A percentile compares a stretch with the other conserved stretches of the same genome.
Evolutionary conservation across 1,284 basidiomycete species (phyloP).

Genomic region (Macrocystidia cucumis): DNA sequence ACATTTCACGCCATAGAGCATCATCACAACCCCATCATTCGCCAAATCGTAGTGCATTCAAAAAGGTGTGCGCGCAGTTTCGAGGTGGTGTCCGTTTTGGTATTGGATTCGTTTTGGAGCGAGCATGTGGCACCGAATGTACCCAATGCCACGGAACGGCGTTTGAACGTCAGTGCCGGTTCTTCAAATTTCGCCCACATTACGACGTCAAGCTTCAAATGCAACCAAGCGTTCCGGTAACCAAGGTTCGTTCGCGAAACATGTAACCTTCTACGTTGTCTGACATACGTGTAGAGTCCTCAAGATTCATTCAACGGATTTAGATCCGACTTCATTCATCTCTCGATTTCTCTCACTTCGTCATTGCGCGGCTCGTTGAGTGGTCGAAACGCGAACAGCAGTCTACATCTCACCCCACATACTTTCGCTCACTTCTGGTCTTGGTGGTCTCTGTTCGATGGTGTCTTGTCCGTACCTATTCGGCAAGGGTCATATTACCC

Average conservation of each 20-base stretch:
- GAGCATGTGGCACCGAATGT: constrained; percentile 80
- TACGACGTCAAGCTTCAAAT: constrained; percentile 69
- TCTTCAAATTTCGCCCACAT: constrained; percentile 82
- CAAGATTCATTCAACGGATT: constrained; percentile 86
- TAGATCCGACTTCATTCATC: constrained; percentile 92
- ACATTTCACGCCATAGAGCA: constrained; percentile 3
- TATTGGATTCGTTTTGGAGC: constrained; percentile 79
- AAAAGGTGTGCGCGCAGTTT: constrained; percentile 74
- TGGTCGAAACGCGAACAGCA: constrained; percentile 40
- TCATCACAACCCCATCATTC: constrained; percentile 1
- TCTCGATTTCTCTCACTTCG: constrained; percentile 83
- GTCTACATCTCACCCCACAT: constrained; percentile 83
- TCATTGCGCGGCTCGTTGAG: constrained; percentile 26
- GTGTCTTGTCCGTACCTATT: constrained; percentile 76
- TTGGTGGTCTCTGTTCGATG: constrained; percentile 88
- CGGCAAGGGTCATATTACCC: constrained; percentile 84
- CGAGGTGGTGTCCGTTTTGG: constrained; percentile 90
- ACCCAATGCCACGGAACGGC: constrained; percentile 50
- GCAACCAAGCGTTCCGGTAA: constrained; percentile 31
- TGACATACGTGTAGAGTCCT: constrained; percentile 24
- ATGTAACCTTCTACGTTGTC: constrained; percentile 2
- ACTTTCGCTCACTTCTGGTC: constrained; percentile 88
- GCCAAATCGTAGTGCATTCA: constrained; percentile 21
- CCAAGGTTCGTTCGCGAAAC: constrained; percentile 37
- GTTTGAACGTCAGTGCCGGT: constrained; percentile 76